Percentiles rank a stretch among this genome's conserved stretches.
These are phyloP conservation scores for Avicennia marina DNA, from an alignment of 257 asterid genomes.

Conservation along the genomic window DNA sequence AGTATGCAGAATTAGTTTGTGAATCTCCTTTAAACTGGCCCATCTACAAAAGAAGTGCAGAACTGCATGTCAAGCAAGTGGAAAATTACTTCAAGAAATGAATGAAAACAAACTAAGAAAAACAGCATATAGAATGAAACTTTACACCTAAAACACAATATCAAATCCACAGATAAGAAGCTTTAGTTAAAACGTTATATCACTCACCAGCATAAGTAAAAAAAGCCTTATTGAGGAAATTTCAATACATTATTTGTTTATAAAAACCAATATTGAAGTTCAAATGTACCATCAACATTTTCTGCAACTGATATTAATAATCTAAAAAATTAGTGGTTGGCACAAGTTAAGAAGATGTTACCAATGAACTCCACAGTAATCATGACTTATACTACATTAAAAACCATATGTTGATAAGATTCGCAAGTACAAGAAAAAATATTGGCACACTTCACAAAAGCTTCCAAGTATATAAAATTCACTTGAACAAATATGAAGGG, in stretches of 20 bases:
- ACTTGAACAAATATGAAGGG: background rate
- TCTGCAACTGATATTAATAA: background rate
- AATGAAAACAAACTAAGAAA: constrained; percentile 14
- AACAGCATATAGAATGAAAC: constrained; percentile 3
- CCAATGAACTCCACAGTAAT: background rate
- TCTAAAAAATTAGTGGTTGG: too few relatives aligned
- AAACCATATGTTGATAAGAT: background rate
- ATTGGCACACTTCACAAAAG: constrained; percentile 4
- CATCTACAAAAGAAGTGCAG: constrained; percentile 88
- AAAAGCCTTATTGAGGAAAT: background rate
- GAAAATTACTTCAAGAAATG: constrained; percentile 45
- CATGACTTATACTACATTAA: background rate
- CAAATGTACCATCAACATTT: background rate
- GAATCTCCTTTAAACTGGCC: constrained; percentile 49
- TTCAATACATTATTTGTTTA: background rate
- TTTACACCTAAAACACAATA: constrained; percentile 7
- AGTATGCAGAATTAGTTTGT: constrained; percentile 44
- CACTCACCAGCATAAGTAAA: constrained; percentile 5
- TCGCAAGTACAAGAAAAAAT: background rate
- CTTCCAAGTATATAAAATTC: background rate
- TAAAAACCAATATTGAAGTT: background rate
- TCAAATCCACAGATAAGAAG: constrained; percentile 9
- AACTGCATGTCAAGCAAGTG: constrained; percentile 84
- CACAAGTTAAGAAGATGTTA: constrained; percentile 2
- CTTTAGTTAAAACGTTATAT: background rate